These are phyloP conservation scores for Trichoderma pleuroti DNA, from an alignment of 2,329 filamentous ascomycete species.

Conservation along the genomic window DNA sequence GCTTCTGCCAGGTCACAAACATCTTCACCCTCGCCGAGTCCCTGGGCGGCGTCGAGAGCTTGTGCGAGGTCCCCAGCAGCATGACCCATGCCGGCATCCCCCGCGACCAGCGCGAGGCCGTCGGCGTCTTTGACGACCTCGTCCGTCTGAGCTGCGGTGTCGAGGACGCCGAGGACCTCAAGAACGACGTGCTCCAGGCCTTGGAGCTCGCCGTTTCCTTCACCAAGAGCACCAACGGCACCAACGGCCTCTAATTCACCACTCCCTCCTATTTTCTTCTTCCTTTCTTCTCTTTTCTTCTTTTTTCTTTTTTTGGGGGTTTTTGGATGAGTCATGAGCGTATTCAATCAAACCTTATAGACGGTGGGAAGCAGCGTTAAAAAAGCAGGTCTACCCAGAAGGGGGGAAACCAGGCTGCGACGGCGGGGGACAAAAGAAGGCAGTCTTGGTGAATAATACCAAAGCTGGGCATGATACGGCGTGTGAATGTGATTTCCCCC, in stretches of 20 bases:
- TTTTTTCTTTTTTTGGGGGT: not conserved
- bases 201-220: slow-evolving; percentile 66
- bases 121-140: slow-evolving; percentile 92
- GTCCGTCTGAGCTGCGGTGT: slow-evolving; percentile 91
- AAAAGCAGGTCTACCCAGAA: not conserved
- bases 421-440: not conserved
- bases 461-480: slow-evolving; percentile 4
- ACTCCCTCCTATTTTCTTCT: not conserved
- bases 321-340: slow-evolving; percentile 3
- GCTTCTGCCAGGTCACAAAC: slow-evolving; percentile 84
- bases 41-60: slow-evolving; percentile 84
- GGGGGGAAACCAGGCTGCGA: not conserved
- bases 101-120: slow-evolving; percentile 80
- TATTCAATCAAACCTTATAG: slow-evolving; percentile 10
- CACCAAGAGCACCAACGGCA: slow-evolving; percentile 29
- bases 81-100: slow-evolving; percentile 99
- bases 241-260: slow-evolving; percentile 25
- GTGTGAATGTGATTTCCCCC: not conserved
- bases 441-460: not conserved
- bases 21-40: slow-evolving; percentile 94
- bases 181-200: slow-evolving; percentile 76
- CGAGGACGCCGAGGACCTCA: slow-evolving; percentile 83
- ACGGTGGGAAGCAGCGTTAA: slow-evolving; percentile 4
- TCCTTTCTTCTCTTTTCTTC: not conserved
- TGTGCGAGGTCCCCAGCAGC: slow-evolving; percentile 86